These are phyloP conservation scores for Daldinia childiae DNA, from an alignment of 495 filamentous ascomycete species.

Conservation along the genomic window DNA sequence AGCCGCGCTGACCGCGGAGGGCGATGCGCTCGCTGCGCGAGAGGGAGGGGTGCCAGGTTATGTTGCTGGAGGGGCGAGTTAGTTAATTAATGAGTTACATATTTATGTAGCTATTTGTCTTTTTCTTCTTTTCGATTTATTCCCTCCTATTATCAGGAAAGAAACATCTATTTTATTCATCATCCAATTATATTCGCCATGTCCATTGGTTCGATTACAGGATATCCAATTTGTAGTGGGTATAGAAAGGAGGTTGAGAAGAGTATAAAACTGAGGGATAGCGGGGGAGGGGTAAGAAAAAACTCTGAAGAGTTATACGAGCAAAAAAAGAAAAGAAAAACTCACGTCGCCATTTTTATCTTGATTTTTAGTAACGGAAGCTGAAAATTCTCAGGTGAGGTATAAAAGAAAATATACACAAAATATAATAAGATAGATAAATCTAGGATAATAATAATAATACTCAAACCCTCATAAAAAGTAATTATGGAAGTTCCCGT, in stretches of 20 bases:
- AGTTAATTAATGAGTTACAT: not conserved
- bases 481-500: not conserved
- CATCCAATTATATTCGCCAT: not conserved
- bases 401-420: not conserved
- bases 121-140: not conserved
- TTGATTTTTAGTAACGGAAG: not conserved
- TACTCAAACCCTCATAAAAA: constrained; percentile 9
- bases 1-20: constrained; percentile 83
- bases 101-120: not conserved
- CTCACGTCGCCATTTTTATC: constrained; percentile 35
- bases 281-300: constrained; percentile 36
- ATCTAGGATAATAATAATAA: not conserved
- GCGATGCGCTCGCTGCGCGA: constrained; percentile 83
- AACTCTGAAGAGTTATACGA: constrained; percentile 3
- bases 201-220: not conserved
- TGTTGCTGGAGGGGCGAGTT: constrained; percentile 72
- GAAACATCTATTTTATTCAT: not conserved
- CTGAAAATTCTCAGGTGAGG: not conserved
- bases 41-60: constrained; percentile 95
- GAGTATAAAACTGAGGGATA: constrained; percentile 12
- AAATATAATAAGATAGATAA: not conserved
- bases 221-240: not conserved
- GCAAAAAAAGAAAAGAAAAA: constrained; percentile 8
- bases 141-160: no score
- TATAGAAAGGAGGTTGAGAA: not conserved